These are phyloP conservation scores for Amoebophrya sp. DNA, from an alignment of 169 alveolate genomes.

Conservation along the genomic window DNA sequence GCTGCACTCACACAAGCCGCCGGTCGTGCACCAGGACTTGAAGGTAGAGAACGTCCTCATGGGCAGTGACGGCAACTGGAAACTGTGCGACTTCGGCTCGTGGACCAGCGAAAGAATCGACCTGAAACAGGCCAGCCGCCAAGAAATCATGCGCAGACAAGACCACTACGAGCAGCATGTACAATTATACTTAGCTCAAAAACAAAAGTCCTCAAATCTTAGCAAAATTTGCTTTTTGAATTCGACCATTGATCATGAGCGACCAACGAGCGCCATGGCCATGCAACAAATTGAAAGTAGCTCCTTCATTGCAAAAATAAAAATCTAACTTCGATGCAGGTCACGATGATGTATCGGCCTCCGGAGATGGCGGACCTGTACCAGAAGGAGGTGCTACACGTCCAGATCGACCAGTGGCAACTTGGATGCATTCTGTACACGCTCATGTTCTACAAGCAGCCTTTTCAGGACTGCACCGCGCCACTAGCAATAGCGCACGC, in stretches of 20 bases:
- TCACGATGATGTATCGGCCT: not conserved
- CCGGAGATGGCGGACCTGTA: not conserved
- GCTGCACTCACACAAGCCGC: not conserved
- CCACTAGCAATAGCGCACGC: not conserved
- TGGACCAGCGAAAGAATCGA: not conserved
- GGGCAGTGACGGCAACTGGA: not conserved
- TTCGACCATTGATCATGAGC: too few relatives aligned
- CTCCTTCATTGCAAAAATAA: too few relatives aligned
- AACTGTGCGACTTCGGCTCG: not conserved
- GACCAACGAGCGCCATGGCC: too few relatives aligned
- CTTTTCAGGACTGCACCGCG: not conserved
- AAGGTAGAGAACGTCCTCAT: not conserved
- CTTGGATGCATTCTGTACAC: not conserved
- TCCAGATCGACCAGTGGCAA: not conserved
- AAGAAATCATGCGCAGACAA: not conserved
- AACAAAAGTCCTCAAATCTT: not conserved
- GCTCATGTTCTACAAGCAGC: not conserved
- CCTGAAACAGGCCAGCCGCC: not conserved
- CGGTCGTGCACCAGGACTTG: not conserved
- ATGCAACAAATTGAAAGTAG: too few relatives aligned
- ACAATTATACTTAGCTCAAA: too few relatives aligned
- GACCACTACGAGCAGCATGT: not conserved
- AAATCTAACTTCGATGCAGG: too few relatives aligned
- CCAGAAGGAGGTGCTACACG: not conserved
- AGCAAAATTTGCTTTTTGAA: not conserved